Evolutionary conservation across 2,329 filamentous ascomycete species (phyloP), one percentile per base, ranked within the genome.

Genomic region (Hypoxylon sp.): DNA sequence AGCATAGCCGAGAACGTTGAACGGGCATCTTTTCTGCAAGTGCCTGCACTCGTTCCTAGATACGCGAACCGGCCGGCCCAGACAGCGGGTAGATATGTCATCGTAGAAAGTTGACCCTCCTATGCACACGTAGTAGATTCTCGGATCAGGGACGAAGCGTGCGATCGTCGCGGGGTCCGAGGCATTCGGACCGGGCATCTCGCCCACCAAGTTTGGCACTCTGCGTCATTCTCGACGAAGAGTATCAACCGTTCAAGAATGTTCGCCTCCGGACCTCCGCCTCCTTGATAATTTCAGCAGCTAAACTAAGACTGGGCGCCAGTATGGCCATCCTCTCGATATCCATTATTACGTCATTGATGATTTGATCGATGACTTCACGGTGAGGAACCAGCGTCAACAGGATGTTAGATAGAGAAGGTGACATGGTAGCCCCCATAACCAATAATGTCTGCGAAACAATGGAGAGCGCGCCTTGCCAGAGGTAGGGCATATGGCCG

Each of bases 381-480:
- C 84, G 82, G 69, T 85, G 83, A 30, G 86, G 82, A 3, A 89
- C 83, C 23, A 90, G 75, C 2, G 82, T 84, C 52, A 86, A 60
- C 32, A 95, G 82, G 43, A 94, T 89, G 53, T 83, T 85, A 23
- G 87, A 89, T 2, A 95, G 86, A 4, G 90, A 90, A 1, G 90
- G 89, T 7, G 90, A 94, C 89, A 95, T 92, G 14, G 91, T 93
- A 14, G 92, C 91, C 5, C 92, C 93, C 92, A 96, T 95, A 34
- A 96, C 88, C 46, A 96, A 83, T 14, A 96, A 83, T 1, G 91
- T 91, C 79, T 96, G 93, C 5, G 91, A 93, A 21, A 94, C 91
- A 75, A 96, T 93, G 21, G 91, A 94, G 38, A 96, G 84, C 7
- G 92, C 91, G 17, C 92, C 92, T 81, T 95, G 93, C 90, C 92